Evolutionary conservation across 2,329 filamentous ascomycete species (phyloP).

Genomic region (Fusarium oxysporum): DNA sequence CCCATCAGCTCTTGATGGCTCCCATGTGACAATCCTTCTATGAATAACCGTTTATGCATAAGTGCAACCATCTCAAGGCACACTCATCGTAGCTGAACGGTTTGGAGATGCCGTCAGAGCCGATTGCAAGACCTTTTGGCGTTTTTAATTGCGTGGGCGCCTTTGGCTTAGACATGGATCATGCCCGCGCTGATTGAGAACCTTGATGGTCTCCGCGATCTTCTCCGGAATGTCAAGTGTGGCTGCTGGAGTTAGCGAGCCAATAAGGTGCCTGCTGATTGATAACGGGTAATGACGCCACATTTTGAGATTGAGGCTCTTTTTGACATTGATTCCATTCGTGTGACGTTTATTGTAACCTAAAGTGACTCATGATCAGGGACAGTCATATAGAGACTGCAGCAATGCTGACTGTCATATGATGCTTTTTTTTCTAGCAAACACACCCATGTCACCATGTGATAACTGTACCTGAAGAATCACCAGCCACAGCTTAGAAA

Average conservation of each 20-base stretch:
- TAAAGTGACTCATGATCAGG: background rate
- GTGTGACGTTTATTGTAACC: background rate
- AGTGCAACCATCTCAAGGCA: background rate
- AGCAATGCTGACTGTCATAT: background rate
- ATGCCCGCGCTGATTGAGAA: slow-evolving; percentile 35
- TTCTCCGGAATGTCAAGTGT: slow-evolving; percentile 23
- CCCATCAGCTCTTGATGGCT: background rate
- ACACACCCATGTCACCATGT: background rate
- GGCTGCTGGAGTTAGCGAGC: slow-evolving; percentile 28
- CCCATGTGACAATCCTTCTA: background rate
- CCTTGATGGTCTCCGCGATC: slow-evolving; percentile 42
- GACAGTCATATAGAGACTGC: accelerated
- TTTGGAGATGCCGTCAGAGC: slow-evolving; percentile 39
- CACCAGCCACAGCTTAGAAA: slow-evolving; percentile 27
- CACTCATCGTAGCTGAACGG: background rate
- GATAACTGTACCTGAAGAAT: background rate
- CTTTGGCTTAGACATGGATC: slow-evolving; percentile 16
- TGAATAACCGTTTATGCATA: background rate
- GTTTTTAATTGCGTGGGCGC: slow-evolving; percentile 18
- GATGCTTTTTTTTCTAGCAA: background rate
- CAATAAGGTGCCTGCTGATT: slow-evolving; percentile 19
- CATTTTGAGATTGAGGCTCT: slow-evolving; percentile 22
- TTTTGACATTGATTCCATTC: slow-evolving; percentile 1
- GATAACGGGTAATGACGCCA: slow-evolving; percentile 26
- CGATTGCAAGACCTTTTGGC: slow-evolving; percentile 23